A percentile compares a stretch with the other conserved stretches of the same genome.
phyloP scores from a whole-genome alignment of 441 rosid species.

The Adansonia grandidieri region DNA sequence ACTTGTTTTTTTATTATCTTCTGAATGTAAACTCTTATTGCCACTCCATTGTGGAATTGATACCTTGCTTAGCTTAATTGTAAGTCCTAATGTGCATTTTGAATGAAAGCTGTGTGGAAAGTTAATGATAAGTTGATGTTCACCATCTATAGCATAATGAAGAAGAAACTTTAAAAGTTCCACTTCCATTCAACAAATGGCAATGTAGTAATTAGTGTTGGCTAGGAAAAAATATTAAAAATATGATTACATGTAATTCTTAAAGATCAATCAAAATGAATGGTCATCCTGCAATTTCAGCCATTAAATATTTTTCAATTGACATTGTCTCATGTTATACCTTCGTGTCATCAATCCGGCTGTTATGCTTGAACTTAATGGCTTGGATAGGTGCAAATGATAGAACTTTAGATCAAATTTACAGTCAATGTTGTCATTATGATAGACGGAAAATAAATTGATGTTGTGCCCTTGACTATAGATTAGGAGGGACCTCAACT shows the following conservation, averaged over 20 bases:
- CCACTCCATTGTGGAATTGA: conserved; percentile 5
- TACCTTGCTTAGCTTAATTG: not conserved
- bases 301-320: not conserved
- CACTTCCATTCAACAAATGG: not conserved
- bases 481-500: not conserved
- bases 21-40: not conserved
- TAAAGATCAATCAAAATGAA: conserved; percentile 3
- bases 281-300: conserved; percentile 13
- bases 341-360: not conserved
- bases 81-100: not conserved
- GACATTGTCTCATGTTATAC: not conserved
- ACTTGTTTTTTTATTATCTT: not conserved
- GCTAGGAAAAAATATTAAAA: not conserved
- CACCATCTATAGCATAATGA: not conserved
- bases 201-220: not conserved
- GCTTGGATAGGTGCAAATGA: not conserved
- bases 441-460: not conserved
- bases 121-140: not conserved
- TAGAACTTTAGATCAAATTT: not conserved
- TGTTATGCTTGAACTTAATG: not conserved
- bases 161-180: not conserved
- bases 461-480: not conserved
- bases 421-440: not conserved
- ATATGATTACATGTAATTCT: not conserved
- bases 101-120: not conserved